Evolutionary conservation across 306 rosid species (phyloP).

Genomic region (Corylus heterophylla): DNA sequence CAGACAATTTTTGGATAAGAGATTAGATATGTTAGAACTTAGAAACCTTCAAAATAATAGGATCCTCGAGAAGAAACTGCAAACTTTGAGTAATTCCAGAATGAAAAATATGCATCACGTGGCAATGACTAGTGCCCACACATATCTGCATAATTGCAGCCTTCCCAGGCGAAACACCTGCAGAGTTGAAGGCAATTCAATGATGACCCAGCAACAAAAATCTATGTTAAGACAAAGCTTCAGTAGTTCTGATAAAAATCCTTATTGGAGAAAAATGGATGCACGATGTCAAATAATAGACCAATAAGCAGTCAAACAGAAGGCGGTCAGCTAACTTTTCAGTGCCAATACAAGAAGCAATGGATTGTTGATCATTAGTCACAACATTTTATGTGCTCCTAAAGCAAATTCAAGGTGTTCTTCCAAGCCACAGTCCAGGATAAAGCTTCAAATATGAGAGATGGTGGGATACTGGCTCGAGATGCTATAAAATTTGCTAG

Average conservation of each 20-base stretch:
- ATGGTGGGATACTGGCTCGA: not conserved
- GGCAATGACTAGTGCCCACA: constrained; percentile 49
- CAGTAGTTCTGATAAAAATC: not conserved
- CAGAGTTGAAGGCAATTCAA: constrained; percentile 10
- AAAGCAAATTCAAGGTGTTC: not conserved
- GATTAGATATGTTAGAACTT: constrained; percentile 4
- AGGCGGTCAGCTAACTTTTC: not conserved
- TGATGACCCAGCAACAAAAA: constrained; percentile 21
- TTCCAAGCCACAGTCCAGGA: not conserved
- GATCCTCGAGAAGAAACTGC: constrained; percentile 68
- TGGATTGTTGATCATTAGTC: not conserved
- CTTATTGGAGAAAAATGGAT: not conserved
- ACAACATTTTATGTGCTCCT: not conserved
- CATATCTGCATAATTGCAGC: constrained; percentile 94
- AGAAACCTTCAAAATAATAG: constrained; percentile 64
- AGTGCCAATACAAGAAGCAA: not conserved
- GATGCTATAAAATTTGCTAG: not conserved
- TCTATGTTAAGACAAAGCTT: constrained; percentile 13
- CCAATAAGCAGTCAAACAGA: not conserved
- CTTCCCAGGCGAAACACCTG: constrained; percentile 82
- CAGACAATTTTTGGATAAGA: not conserved
- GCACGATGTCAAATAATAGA: not conserved
- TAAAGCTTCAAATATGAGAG: not conserved
- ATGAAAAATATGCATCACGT: constrained; percentile 83
- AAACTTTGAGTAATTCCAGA: constrained; percentile 79